Conservation (phyloP, 768 basidiomycete genomes). For the Saitozyma sp. region DNA sequence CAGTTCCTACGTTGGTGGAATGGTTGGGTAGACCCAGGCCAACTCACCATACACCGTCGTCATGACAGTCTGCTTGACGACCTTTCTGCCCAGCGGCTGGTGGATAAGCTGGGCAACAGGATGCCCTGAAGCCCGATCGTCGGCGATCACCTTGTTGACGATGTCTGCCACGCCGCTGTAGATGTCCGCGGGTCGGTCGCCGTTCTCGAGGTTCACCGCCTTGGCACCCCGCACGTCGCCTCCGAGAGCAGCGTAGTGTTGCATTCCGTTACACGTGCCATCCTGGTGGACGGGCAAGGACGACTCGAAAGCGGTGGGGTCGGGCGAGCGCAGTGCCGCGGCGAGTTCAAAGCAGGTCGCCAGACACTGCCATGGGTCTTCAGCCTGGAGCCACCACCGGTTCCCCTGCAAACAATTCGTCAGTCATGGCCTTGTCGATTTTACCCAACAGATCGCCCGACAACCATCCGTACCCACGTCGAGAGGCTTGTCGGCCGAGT, state of each 20-base stretch:
- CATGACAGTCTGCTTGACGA: constrained; percentile 99
- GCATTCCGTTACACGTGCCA: constrained; percentile 96
- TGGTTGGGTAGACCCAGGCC: too few species aligned
- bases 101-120: constrained; percentile 63
- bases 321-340: constrained; percentile 70
- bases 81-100: constrained; percentile 83
- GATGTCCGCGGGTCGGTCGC: constrained; percentile 87
- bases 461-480: constrained; percentile 57
- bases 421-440: constrained; percentile 1
- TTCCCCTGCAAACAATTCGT: constrained; percentile 58
- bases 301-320: constrained; percentile 63
- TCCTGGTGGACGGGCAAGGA: constrained; percentile 93
- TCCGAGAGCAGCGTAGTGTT: constrained; percentile 97
- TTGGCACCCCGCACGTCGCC: constrained; percentile 83
- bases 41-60: constrained; percentile 86
- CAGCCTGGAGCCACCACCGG: constrained; percentile 86
- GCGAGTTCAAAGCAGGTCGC: constrained; percentile 88
- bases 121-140: constrained; percentile 48
- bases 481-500: constrained; percentile 78
- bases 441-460: background rate
- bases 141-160: constrained; percentile 67
- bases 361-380: constrained; percentile 97
- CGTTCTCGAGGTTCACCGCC: constrained; percentile 85
- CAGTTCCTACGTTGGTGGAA: background rate
- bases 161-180: constrained; percentile 87